These are phyloP conservation scores for Telfairia occidentalis DNA, from an alignment of 331 rosid genomes.

Conservation along the genomic window DNA sequence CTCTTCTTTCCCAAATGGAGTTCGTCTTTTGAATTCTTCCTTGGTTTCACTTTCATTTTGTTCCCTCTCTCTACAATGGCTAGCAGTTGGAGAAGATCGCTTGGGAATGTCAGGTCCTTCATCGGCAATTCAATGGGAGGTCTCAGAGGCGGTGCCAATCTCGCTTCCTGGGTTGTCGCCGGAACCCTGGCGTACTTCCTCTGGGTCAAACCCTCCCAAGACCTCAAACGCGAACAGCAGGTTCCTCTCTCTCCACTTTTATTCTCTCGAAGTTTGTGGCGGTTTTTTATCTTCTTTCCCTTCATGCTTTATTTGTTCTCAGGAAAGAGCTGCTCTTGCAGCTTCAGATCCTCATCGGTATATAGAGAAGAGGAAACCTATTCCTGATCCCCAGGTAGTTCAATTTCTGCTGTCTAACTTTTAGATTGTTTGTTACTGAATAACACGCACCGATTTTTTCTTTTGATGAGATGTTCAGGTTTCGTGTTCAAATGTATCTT, in stretches of 20 bases:
- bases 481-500: no score
- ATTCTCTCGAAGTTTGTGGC: not conserved
- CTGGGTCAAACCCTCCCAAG: slow-evolving; percentile 88
- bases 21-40: not conserved
- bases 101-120: slow-evolving; percentile 69
- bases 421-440: no score
- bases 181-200: slow-evolving; percentile 88
- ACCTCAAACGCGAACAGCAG: slow-evolving; percentile 68
- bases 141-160: slow-evolving; percentile 61
- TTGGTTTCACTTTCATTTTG: not conserved
- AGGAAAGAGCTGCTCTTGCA: slow-evolving; percentile 70
- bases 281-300: not conserved
- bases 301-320: not conserved
- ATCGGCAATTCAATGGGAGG: slow-evolving; percentile 74
- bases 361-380: slow-evolving; percentile 66
- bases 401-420: no score
- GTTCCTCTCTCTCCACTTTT: slow-evolving; percentile 6
- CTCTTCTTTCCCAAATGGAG: not conserved
- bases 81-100: slow-evolving; percentile 58
- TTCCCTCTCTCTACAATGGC: slow-evolving; percentile 20
- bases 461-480: not conserved
- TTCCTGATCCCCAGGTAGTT: slow-evolving; percentile 78
- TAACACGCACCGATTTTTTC: not conserved
- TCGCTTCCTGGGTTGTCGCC: slow-evolving; percentile 88
- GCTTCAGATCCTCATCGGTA: slow-evolving; percentile 54